Evolutionary conservation across 2,329 filamentous ascomycete genomes (phyloP).

Genomic region (Calycina marina): DNA sequence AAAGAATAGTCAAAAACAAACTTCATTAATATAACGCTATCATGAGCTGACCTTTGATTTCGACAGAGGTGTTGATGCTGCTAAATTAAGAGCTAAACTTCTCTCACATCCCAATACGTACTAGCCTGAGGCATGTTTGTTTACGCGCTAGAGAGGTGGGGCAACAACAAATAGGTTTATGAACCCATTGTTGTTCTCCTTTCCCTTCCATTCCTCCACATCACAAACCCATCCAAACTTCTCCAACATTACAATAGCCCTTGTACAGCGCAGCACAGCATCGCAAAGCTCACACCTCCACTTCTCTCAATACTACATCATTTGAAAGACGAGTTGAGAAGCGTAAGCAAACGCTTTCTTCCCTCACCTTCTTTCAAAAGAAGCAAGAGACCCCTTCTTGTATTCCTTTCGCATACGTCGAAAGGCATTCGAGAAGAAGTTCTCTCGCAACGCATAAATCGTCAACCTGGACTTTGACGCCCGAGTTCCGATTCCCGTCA

Average conservation of each 20-base stretch:
- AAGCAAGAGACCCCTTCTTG: slow-evolving; percentile 32
- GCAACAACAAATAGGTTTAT: too few relatives aligned
- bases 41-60: too few relatives aligned
- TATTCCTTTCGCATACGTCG: slow-evolving; percentile 51
- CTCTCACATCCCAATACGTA: too few relatives aligned
- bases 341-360: slow-evolving; percentile 3
- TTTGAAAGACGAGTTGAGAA: slow-evolving; percentile 8
- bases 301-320: neutral
- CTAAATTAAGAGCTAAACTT: too few relatives aligned
- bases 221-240: slow-evolving; percentile 1
- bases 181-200: too few relatives aligned
- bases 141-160: too few relatives aligned
- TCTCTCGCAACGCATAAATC: slow-evolving; percentile 54
- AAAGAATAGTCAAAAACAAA: too few relatives aligned
- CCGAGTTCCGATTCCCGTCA: slow-evolving; percentile 97
- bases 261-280: neutral
- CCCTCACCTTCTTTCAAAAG: slow-evolving; percentile 1
- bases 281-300: neutral
- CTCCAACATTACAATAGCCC: neutral
- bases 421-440: slow-evolving; percentile 56
- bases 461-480: slow-evolving; percentile 99
- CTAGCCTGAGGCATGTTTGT: too few relatives aligned
- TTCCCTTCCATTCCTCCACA: slow-evolving; percentile 1
- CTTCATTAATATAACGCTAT: too few relatives aligned
- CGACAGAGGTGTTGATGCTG: too few relatives aligned